Percentiles rank a stretch among this genome's conserved stretches.
These are phyloP conservation scores for Apiotrichum mycotoxinovorans DNA, from an alignment of 1,284 basidiomycete species.

Conservation along the genomic window DNA sequence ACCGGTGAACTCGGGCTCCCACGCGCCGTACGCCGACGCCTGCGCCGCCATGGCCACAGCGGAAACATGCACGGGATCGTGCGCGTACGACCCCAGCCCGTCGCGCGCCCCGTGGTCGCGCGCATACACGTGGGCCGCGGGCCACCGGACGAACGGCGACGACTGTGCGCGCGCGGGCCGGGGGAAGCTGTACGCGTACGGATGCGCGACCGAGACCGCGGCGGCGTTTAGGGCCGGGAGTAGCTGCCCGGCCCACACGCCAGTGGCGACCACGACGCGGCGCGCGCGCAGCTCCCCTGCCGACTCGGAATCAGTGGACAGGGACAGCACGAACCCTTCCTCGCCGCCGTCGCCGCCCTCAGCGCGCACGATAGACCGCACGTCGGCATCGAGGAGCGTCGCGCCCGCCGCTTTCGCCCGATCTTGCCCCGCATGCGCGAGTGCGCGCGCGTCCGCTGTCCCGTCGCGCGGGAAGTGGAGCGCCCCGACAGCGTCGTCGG, in stretches of 20 bases:
- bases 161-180: not conserved
- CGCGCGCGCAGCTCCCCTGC: not conserved
- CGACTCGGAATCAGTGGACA: not conserved
- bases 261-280: slow-evolving; percentile 26
- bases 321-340: not conserved
- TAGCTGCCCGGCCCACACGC: slow-evolving; percentile 34
- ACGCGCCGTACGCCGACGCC: slow-evolving; percentile 19
- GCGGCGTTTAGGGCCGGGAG: slow-evolving; percentile 5
- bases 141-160: slow-evolving; percentile 30
- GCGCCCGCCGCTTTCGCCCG: slow-evolving; percentile 17
- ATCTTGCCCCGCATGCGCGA: slow-evolving; percentile 17
- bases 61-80: slow-evolving; percentile 20
- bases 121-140: slow-evolving; percentile 25
- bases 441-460: slow-evolving; percentile 17
- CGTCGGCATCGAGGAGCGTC: slow-evolving; percentile 14
- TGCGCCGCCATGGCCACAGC: not conserved
- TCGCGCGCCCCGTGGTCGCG: slow-evolving; percentile 30
- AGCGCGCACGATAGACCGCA: slow-evolving; percentile 9
- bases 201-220: slow-evolving; percentile 27
- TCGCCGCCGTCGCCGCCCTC: too few relatives aligned
- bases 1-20: slow-evolving; percentile 16
- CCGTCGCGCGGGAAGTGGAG: slow-evolving; percentile 23
- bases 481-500: slow-evolving; percentile 1
- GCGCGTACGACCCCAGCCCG: slow-evolving; percentile 31
- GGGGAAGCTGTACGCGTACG: slow-evolving; percentile 22